These are phyloP conservation scores for Hemisphaericaspora lyxosophila DNA, from an alignment of 1,139 yeast genomes.

Conservation along the genomic window DNA sequence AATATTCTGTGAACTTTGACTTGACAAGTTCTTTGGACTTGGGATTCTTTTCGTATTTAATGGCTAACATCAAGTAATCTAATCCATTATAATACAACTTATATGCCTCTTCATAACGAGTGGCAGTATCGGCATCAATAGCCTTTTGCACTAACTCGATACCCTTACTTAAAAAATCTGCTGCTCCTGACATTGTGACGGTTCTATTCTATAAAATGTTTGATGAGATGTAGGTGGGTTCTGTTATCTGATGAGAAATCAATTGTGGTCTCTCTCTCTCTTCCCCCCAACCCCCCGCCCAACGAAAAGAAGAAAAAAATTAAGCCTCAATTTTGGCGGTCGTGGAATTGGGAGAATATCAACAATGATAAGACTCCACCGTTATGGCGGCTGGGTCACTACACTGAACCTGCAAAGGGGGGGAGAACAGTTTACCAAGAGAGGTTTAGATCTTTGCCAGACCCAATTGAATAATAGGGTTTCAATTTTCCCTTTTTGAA, in stretches of 20 bases:
- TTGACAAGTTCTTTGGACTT: constrained; percentile 86
- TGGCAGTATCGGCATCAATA: constrained; percentile 89
- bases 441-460: too few species aligned
- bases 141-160: constrained; percentile 93
- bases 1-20: constrained; percentile 85
- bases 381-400: too few species aligned
- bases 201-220: neutral
- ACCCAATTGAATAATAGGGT: too few species aligned
- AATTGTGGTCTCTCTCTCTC: too few species aligned
- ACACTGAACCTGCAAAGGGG: too few species aligned
- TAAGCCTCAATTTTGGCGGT: too few species aligned
- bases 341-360: too few species aligned
- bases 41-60: constrained; percentile 92
- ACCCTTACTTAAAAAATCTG: constrained; percentile 89
- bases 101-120: constrained; percentile 91
- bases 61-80: constrained; percentile 92
- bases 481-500: too few species aligned
- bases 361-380: too few species aligned
- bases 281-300: too few species aligned
- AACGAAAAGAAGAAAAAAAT: too few species aligned
- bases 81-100: constrained; percentile 89
- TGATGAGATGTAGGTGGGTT: neutral
- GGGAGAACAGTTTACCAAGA: too few species aligned
- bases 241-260: neutral
- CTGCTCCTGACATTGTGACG: constrained; percentile 40